Percentiles rank a stretch among this genome's conserved stretches.
Evolutionary conservation across 805 yeast genomes (phyloP).

Genomic region (Pichia gijzeniarum): DNA sequence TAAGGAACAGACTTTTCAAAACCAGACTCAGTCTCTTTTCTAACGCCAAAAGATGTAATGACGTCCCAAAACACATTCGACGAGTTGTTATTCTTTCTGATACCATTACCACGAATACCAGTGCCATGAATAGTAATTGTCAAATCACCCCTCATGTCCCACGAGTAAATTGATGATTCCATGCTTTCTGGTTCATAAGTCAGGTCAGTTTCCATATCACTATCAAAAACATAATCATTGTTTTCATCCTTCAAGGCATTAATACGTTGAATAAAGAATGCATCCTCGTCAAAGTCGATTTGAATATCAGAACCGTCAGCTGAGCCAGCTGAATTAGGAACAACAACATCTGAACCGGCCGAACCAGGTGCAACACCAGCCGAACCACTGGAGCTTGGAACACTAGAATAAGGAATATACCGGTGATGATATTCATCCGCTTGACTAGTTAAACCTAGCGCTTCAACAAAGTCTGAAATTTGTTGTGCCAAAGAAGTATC

Average conservation of each 20-base stretch:
- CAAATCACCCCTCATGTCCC: background rate
- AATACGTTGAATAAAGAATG: background rate
- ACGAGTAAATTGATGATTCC: background rate
- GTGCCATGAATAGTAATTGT: slow-evolving; percentile 5
- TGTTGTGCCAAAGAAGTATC: slow-evolving; percentile 25
- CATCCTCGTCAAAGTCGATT: slow-evolving; percentile 2
- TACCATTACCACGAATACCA: slow-evolving; percentile 6
- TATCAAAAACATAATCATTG: background rate
- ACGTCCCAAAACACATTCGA: slow-evolving; percentile 30
- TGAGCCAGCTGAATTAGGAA: too few relatives aligned
- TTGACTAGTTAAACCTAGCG: slow-evolving; percentile 20
- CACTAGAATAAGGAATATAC: slow-evolving; percentile 7
- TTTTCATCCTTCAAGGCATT: background rate
- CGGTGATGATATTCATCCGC: slow-evolving; percentile 9
- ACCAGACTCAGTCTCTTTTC: background rate
- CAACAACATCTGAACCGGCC: background rate
- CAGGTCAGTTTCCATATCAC: background rate
- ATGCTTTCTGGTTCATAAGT: background rate
- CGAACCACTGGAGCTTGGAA: background rate
- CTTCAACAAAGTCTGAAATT: slow-evolving; percentile 20
- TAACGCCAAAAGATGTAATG: slow-evolving; percentile 11
- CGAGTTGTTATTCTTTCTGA: slow-evolving; percentile 2
- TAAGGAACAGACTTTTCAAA: slow-evolving; percentile 30
- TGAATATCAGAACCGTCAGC: slow-evolving; percentile 2
- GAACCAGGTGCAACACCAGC: background rate